These are phyloP conservation scores for Ophiostoma himal-ulmi DNA, from an alignment of 2,329 filamentous ascomycete species.

Conservation along the genomic window DNA sequence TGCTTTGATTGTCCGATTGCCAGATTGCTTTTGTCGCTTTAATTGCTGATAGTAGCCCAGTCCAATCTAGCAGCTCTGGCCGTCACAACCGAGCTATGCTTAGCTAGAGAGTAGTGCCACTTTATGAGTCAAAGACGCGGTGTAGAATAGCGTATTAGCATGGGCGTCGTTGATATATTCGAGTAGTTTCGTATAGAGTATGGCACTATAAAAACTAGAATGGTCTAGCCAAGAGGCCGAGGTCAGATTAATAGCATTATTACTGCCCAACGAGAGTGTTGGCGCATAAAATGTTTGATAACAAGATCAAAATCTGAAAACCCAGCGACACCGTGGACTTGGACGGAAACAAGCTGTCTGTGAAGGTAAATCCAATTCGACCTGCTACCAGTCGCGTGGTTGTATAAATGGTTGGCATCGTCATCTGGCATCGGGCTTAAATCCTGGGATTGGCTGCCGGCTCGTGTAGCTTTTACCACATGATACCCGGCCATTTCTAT, in stretches of 20 bases:
- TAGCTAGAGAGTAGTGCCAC: neutral
- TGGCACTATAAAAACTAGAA: neutral
- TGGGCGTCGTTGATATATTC: neutral
- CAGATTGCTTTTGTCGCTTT: no score
- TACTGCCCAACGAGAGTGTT: neutral
- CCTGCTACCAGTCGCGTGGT: no score
- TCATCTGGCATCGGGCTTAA: neutral
- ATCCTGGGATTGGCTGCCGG: no score
- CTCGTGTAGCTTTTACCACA: no score
- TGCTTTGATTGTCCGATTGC: neutral
- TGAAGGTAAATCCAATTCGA: neutral
- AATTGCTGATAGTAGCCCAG: neutral
- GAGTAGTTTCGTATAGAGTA: neutral
- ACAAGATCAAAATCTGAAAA: neutral
- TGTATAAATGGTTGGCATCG: neutral
- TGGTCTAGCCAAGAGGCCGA: neutral
- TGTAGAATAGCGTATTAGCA: neutral
- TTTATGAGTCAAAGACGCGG: slow-evolving; percentile 11
- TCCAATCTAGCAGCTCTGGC: neutral
- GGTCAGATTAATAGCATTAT: neutral
- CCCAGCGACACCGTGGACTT: neutral
- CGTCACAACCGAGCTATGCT: slow-evolving; percentile 1
- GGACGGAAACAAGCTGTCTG: neutral
- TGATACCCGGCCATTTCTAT: no score
- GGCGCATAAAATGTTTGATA: neutral